phyloP scores from a whole-genome alignment of 768 basidiomycete species.

The Boletus patriciae region DNA sequence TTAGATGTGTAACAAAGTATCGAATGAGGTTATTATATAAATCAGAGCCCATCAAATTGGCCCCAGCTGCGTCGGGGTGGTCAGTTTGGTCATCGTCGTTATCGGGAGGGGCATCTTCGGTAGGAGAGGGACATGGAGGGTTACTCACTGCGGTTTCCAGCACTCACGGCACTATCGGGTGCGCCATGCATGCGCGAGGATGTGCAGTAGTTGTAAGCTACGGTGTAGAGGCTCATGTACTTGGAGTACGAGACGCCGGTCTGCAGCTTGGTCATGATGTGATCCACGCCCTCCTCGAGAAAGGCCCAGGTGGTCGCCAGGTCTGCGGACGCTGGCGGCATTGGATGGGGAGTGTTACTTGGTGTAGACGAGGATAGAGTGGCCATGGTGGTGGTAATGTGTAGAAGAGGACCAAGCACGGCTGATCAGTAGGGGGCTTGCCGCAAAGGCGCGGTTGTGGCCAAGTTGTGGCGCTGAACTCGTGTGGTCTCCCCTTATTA shows the following conservation, averaged over 20 bases:
- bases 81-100: conserved; percentile 21
- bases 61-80: conserved; percentile 59
- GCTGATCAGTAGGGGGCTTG: conserved; percentile 16
- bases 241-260: conserved; percentile 87
- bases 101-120: conserved; percentile 27
- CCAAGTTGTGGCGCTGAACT: conserved; percentile 31
- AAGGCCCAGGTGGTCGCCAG: conserved; percentile 85
- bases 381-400: conserved; percentile 35
- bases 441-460: conserved; percentile 29
- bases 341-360: conserved; percentile 40
- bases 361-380: conserved; percentile 32
- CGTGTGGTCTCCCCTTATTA: neutral
- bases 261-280: conserved; percentile 89
- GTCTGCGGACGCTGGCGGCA: conserved; percentile 70
- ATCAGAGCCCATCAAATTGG: conserved; percentile 96
- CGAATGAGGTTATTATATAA: conserved; percentile 92
- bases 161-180: conserved; percentile 34
- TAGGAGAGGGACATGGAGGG: conserved; percentile 1
- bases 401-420: conserved; percentile 12
- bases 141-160: conserved; percentile 58
- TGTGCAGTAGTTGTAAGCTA: conserved; percentile 98
- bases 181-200: conserved; percentile 73
- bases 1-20: conserved; percentile 86
- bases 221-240: conserved; percentile 88
- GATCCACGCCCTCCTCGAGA: conserved; percentile 83